Conservation (phyloP, 768 basidiomycete species). For the Psilocybe sp. region DNA sequence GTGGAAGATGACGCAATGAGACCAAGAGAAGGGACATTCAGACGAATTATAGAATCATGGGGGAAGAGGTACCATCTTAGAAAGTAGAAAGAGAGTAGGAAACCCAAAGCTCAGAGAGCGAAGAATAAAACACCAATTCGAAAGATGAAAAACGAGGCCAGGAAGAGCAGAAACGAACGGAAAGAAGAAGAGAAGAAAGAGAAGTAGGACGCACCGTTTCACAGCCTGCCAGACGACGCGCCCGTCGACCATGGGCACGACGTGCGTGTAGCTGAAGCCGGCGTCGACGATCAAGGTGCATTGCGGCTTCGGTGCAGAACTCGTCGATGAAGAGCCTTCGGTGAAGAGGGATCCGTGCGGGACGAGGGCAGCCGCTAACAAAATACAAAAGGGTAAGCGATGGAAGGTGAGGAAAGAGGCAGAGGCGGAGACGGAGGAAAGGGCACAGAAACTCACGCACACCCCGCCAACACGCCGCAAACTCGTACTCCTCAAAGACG, state of each 20-base stretch:
- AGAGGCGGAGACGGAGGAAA: background rate
- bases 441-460: constrained; percentile 82
- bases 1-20: no score
- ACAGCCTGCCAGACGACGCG: constrained; percentile 77
- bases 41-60: no score
- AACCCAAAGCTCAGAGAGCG: no score
- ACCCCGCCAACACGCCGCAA: constrained; percentile 75
- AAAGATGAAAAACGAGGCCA: no score
- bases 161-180: constrained; percentile 5
- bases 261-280: constrained; percentile 93
- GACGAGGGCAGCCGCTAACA: constrained; percentile 73
- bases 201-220: constrained; percentile 53
- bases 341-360: constrained; percentile 74
- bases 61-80: no score
- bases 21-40: no score
- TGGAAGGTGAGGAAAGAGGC: background rate
- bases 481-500: constrained; percentile 96
- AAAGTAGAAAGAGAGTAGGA: no score
- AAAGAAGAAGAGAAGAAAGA: constrained; percentile 8
- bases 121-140: no score
- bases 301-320: constrained; percentile 51
- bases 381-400: background rate
- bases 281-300: constrained; percentile 84
- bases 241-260: constrained; percentile 78
- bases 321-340: constrained; percentile 22